Percentiles rank a stretch among this genome's conserved stretches.
phyloP scores from a whole-genome alignment of 306 rosid genomes.

The Fragaria ananassa region DNA sequence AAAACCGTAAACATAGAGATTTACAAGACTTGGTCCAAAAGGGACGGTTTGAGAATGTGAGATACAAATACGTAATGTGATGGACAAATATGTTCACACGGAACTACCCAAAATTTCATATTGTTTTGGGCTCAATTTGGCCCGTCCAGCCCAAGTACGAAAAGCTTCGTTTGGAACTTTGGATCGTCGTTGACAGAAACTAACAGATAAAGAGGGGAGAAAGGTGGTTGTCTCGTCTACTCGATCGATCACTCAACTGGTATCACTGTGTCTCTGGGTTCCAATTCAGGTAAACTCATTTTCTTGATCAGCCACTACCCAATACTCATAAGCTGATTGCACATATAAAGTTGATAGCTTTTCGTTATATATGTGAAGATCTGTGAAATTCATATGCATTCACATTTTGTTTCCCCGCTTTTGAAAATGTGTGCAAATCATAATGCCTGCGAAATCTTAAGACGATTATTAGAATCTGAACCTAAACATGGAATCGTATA shows the following conservation, averaged over 20 bases:
- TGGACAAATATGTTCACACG: too few species aligned
- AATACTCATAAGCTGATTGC: neutral
- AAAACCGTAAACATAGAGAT: too few species aligned
- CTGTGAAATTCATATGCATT: neutral
- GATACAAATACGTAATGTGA: too few species aligned
- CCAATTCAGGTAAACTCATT: neutral
- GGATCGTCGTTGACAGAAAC: neutral
- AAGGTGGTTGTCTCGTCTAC: neutral
- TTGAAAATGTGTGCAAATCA: neutral
- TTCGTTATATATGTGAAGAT: neutral
- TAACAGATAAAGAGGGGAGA: neutral
- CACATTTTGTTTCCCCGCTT: neutral
- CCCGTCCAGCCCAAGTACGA: neutral
- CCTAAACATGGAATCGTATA: neutral
- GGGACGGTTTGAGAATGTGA: too few species aligned
- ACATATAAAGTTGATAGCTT: neutral
- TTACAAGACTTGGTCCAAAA: too few species aligned
- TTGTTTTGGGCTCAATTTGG: too few species aligned
- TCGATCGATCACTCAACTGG: too few species aligned
- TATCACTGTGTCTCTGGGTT: neutral
- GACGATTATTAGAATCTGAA: neutral
- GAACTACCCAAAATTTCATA: too few species aligned
- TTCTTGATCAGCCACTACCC: slow-evolving; percentile 2
- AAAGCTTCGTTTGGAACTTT: too few species aligned
- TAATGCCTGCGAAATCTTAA: neutral